Percentiles rank a stretch among this genome's conserved stretches.
These are phyloP conservation scores for Pseudogymnoascus sp. DNA, from an alignment of 2,329 filamentous ascomycete genomes.

Conservation along the genomic window DNA sequence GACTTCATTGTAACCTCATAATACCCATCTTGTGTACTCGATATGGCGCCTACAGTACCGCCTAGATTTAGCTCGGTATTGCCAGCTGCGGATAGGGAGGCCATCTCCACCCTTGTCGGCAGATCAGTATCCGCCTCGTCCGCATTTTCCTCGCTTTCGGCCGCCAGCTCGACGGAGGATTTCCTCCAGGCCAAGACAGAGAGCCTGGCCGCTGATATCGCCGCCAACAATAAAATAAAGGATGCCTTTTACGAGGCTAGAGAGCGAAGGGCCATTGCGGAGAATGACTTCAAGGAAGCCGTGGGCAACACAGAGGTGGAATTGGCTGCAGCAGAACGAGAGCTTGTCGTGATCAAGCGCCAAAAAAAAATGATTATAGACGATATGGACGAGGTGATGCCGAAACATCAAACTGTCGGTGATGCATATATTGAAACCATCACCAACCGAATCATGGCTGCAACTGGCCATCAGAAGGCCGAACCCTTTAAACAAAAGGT, in stretches of 20 bases:
- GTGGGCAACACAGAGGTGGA: not conserved
- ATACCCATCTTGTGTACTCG: too few relatives aligned
- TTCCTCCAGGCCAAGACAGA: slow-evolving; percentile 16
- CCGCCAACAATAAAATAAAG: not conserved
- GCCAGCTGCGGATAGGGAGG: too few relatives aligned
- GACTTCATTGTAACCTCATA: too few relatives aligned
- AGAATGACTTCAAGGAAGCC: slow-evolving; percentile 3
- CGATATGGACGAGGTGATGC: too few relatives aligned
- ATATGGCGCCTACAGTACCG: too few relatives aligned
- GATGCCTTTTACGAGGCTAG: slow-evolving; percentile 4
- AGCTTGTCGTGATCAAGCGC: slow-evolving; percentile 13
- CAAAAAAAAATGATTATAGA: slow-evolving; percentile 11
- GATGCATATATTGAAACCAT: too few relatives aligned
- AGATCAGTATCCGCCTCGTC: slow-evolving; percentile 1
- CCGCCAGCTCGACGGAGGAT: slow-evolving; percentile 13
- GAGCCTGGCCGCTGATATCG: slow-evolving; percentile 12
- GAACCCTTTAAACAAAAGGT: too few relatives aligned
- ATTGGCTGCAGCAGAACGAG: not conserved
- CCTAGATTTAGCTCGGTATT: too few relatives aligned
- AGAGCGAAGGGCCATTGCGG: not conserved
- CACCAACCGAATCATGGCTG: too few relatives aligned
- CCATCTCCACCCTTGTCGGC: too few relatives aligned
- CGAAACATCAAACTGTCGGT: too few relatives aligned
- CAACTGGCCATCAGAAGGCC: too few relatives aligned
- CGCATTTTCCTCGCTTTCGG: slow-evolving; percentile 13